Evolutionary conservation across 2,329 filamentous ascomycete species (phyloP).

Genomic region (Fusarium pseudocircinatum): DNA sequence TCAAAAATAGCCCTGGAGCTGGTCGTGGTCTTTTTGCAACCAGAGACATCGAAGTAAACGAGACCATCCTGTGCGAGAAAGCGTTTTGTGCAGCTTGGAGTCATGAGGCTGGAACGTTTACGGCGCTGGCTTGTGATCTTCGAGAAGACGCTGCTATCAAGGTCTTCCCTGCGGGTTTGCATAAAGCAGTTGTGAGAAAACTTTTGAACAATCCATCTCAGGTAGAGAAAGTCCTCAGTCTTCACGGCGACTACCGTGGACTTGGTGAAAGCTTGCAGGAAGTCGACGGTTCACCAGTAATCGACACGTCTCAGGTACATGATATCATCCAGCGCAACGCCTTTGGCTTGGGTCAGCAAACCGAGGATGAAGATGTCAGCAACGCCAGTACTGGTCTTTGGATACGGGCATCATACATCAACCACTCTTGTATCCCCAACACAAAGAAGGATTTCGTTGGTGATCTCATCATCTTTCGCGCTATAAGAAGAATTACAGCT

Average conservation of each 20-base stretch:
- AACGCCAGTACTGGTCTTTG: conserved; percentile 53
- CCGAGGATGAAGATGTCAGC: conserved; percentile 40
- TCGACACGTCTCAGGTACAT: conserved; percentile 48
- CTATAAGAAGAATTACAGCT: conserved; percentile 43
- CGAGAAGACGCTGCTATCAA: conserved; percentile 42
- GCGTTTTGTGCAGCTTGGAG: conserved; percentile 47
- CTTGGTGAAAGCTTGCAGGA: conserved; percentile 32
- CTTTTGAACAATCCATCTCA: conserved; percentile 44
- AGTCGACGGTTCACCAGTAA: conserved; percentile 36
- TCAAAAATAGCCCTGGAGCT: conserved; percentile 39
- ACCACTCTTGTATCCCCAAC: conserved; percentile 54
- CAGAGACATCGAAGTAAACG: conserved; percentile 43
- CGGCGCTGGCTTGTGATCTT: conserved; percentile 46
- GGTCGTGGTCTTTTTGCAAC: conserved; percentile 53
- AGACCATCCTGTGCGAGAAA: conserved; percentile 49
- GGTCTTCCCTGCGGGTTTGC: conserved; percentile 46
- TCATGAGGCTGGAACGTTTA: conserved; percentile 44
- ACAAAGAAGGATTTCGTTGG: conserved; percentile 50
- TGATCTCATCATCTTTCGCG: conserved; percentile 52
- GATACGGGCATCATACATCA: conserved; percentile 52
- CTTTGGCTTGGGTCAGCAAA: conserved; percentile 46
- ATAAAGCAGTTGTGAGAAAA: conserved; percentile 41
- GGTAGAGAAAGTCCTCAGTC: conserved; percentile 27
- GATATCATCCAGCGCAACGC: conserved; percentile 48
- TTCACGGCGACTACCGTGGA: conserved; percentile 45